phyloP scores from a whole-genome alignment of 371 early-diverging fungal genomes.

The Rhizopus arrhizus region DNA sequence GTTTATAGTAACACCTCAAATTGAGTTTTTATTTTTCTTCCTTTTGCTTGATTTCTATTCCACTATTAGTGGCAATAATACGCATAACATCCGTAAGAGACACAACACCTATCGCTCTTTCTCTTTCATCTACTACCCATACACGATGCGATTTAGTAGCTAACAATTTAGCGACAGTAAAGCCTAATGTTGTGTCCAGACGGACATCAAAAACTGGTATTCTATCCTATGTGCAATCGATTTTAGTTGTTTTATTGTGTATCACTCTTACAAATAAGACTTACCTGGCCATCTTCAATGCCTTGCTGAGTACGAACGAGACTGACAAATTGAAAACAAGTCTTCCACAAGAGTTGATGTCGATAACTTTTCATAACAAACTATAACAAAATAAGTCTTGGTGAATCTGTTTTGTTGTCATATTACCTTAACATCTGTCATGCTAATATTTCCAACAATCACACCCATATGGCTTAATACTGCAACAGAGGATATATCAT shows the following conservation, averaged over 20 bases:
- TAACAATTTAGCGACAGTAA: conserved; percentile 72
- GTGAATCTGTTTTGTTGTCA: not conserved
- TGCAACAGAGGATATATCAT: conserved; percentile 66
- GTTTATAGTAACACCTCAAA: not conserved
- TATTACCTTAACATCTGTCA: conserved; percentile 66
- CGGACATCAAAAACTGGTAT: conserved; percentile 78
- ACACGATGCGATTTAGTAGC: conserved; percentile 83
- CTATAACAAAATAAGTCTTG: conserved; percentile 7
- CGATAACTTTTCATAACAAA: conserved; percentile 26
- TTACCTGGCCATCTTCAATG: conserved; percentile 53
- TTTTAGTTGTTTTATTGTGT: not conserved
- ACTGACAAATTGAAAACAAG: conserved; percentile 58
- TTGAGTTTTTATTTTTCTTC: not conserved
- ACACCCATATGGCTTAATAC: conserved; percentile 53
- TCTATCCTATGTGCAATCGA: conserved; percentile 47
- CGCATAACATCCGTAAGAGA: conserved; percentile 72
- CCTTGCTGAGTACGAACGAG: conserved; percentile 52
- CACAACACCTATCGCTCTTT: conserved; percentile 60
- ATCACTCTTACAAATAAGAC: not conserved
- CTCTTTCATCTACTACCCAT: conserved; percentile 68
- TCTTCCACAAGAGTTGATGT: conserved; percentile 29
- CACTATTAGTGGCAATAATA: conserved; percentile 36
- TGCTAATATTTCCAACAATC: conserved; percentile 69
- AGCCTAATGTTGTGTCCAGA: conserved; percentile 66
- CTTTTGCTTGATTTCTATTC: conserved; percentile 14